Evolutionary conservation across 2,329 filamentous ascomycete species (phyloP).

Genomic region (Monosporascus cannonballus): DNA sequence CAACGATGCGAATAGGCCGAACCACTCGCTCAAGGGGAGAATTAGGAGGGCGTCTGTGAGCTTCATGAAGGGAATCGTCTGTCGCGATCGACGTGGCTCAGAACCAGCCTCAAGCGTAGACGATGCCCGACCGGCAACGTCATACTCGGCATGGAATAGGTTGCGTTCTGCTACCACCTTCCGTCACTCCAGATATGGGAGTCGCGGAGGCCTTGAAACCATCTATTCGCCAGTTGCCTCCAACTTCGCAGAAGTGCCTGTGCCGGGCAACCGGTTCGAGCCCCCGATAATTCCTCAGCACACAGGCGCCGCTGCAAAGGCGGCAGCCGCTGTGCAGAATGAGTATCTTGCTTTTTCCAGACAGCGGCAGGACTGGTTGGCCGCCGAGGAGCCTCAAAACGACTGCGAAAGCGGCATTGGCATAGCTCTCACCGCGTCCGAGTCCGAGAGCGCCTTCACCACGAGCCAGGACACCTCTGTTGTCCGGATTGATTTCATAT

Average conservation of each 20-base stretch:
- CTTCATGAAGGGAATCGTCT: conserved; percentile 44
- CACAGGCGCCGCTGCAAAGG: conserved; percentile 55
- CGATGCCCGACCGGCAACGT: conserved; percentile 35
- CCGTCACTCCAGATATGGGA: conserved; percentile 41
- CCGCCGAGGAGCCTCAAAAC: conserved; percentile 42
- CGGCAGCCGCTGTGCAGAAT: conserved; percentile 54
- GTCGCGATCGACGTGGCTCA: conserved; percentile 33
- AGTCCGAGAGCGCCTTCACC: conserved; percentile 25
- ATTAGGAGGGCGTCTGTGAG: conserved; percentile 51
- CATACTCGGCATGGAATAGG: conserved; percentile 45
- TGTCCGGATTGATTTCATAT: conserved; percentile 50
- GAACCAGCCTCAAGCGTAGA: conserved; percentile 13
- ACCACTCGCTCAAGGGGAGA: conserved; percentile 38
- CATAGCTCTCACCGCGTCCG: conserved; percentile 45
- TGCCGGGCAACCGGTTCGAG: conserved; percentile 44
- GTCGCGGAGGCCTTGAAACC: conserved; percentile 29
- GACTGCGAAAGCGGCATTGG: conserved; percentile 61
- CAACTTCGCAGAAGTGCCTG: conserved; percentile 27
- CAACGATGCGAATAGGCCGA: conserved; percentile 8
- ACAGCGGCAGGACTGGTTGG: conserved; percentile 37
- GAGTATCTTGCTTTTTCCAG: conserved; percentile 34
- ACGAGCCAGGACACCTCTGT: conserved; percentile 31
- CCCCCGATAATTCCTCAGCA: conserved; percentile 56
- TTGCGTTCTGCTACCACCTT: conserved; percentile 46
- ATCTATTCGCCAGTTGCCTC: conserved; percentile 32